Evolutionary conservation across 2,329 filamentous ascomycete genomes (phyloP), one percentile per base, ranked within the genome.

Genomic region (Ramichloridium luteum): DNA sequence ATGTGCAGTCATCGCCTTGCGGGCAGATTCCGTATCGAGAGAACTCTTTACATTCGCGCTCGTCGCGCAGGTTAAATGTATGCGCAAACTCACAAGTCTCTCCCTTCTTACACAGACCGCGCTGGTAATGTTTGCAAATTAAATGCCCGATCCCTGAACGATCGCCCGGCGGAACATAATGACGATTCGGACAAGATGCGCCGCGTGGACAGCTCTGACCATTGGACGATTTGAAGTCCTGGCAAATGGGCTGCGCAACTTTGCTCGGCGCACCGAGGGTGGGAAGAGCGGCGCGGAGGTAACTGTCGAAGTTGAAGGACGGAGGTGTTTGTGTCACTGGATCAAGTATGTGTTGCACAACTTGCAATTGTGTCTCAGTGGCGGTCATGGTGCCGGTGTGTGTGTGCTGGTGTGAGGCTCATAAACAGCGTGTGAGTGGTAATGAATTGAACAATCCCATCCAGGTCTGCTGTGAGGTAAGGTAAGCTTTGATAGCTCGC

Each of bases 41-140:
- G 61, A 88, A 96, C 60, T 93, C 93, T 53, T 93, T 93, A 63
- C 90, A 98, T 63, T 96, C 90, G 41, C 90, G 86, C 84, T 96
- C 96, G 59, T 90, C 86, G 42, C 90, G 77, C 46, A 98, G 72
- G 61, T 98, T 96, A 67, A 94, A 98, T 61, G 96, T 90, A 68
- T 98, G 90, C 29, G 96, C 68, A 51, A 96, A 98, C 64, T 98
- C 90, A 74, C 90, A 98, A 46, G 77, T 74, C 53, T 94, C 80
- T 49, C 88, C 90, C 61, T 96, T 96, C 56, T 98, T 98, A 68
- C 90, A 98, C 13, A 98, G 74, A 0, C 86, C 88, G 43, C 92
- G 82, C 51, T 96, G 76, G 77, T 90, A 96, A 68, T 96, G 90
- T 65, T 98, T 98, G 74, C 90, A 98, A 39, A 98, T 88, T 11